Conservation (phyloP, 1,284 basidiomycete genomes). For the Cryptococcus sp. region DNA sequence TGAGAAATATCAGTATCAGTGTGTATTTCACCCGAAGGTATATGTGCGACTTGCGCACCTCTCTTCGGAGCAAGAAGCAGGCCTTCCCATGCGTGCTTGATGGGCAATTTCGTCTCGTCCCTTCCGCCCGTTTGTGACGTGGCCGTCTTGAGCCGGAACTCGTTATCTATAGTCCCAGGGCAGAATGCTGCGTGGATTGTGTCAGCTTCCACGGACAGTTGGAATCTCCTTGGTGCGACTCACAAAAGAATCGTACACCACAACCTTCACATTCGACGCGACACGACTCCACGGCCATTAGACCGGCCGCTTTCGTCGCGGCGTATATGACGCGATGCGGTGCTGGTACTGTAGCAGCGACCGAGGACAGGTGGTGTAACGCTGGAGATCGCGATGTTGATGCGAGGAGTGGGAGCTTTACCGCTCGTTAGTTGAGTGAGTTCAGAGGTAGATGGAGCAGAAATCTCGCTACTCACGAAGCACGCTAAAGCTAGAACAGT, state of each 20-base stretch:
- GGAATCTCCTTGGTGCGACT: conserved; percentile 10
- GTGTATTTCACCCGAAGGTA: neutral
- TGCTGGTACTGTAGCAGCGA: conserved; percentile 77
- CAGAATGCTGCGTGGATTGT: conserved; percentile 34
- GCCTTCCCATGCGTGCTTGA: conserved; percentile 40
- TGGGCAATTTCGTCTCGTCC: conserved; percentile 35
- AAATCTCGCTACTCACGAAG: conserved; percentile 49
- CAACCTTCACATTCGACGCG: conserved; percentile 58
- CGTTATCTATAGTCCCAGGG: conserved; percentile 62
- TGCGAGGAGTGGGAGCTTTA: conserved; percentile 73
- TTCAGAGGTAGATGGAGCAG: neutral
- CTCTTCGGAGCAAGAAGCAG: conserved; percentile 41
- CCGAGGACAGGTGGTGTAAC: conserved; percentile 75
- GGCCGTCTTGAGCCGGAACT: conserved; percentile 70
- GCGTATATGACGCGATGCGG: conserved; percentile 84
- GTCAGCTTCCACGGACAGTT: no score
- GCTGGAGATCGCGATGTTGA: conserved; percentile 69
- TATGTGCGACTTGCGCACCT: conserved; percentile 25
- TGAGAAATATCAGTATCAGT: neutral
- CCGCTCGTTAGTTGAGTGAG: neutral
- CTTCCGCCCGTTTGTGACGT: conserved; percentile 55
- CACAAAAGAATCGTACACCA: conserved; percentile 52
- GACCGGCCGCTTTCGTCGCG: conserved; percentile 78
- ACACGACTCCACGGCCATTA: conserved; percentile 71
- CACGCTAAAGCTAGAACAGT: conserved; percentile 55